A percentile compares a stretch with the other conserved stretches of the same genome.
phyloP scores from a whole-genome alignment of 106 monocot species.

The Dioscorea zingiberensis region DNA sequence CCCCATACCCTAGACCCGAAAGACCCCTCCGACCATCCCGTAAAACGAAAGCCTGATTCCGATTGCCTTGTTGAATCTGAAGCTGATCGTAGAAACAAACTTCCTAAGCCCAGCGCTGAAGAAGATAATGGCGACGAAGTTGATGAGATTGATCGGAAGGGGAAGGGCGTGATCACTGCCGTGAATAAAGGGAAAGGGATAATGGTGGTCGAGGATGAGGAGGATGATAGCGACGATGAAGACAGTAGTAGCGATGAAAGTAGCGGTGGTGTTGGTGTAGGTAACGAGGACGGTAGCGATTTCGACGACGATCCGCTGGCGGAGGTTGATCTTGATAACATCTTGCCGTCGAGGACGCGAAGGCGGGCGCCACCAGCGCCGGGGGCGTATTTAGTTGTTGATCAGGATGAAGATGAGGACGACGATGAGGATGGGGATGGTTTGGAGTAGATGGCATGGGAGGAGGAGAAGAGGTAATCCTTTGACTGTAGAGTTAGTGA shows the following conservation, averaged over 20 bases:
- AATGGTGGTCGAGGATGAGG: conserved; percentile 5
- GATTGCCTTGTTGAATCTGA: neutral
- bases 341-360: conserved; percentile 55
- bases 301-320: conserved; percentile 47
- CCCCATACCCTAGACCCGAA: neutral
- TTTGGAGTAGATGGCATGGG: conserved; percentile 4
- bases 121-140: conserved; percentile 6
- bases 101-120: neutral
- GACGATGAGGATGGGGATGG: conserved; percentile 37
- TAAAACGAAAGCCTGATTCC: neutral
- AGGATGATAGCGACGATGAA: conserved; percentile 9
- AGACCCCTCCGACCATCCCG: neutral
- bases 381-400: conserved; percentile 38
- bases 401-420: conserved; percentile 25
- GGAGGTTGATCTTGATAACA: conserved; percentile 65
- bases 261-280: conserved; percentile 3
- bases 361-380: conserved; percentile 23
- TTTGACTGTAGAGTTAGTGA: neutral
- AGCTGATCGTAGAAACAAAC: neutral
- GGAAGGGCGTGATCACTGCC: conserved; percentile 39
- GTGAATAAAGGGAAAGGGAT: conserved; percentile 10
- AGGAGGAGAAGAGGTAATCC: conserved; percentile 2
- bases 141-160: conserved; percentile 14
- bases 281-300: conserved; percentile 19
- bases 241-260: conserved; percentile 5